phyloP scores from a whole-genome alignment of 139 green algal genomes.

The Asterochloris erici region DNA sequence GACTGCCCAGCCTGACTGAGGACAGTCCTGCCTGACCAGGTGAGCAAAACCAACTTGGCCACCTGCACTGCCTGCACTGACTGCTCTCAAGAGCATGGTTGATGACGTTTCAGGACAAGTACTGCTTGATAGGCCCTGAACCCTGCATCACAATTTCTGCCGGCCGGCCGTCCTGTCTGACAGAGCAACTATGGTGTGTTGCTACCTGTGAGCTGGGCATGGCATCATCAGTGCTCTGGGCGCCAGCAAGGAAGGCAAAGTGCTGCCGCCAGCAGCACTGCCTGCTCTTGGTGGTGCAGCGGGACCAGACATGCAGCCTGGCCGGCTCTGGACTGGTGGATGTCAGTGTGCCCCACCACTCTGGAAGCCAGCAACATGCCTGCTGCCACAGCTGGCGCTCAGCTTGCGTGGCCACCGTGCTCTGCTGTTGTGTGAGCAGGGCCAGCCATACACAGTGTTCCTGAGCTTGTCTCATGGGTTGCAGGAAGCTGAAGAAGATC shows the following conservation, averaged over 20 bases:
- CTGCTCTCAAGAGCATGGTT: too few species aligned
- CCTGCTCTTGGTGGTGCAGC: neutral
- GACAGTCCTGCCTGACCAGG: neutral
- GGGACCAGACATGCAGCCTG: neutral
- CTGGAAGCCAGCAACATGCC: neutral
- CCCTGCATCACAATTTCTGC: too few species aligned
- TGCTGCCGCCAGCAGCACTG: neutral
- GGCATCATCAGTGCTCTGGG: too few species aligned
- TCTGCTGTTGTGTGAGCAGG: neutral
- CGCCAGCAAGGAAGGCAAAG: too few species aligned
- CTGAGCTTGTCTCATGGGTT: neutral
- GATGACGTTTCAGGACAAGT: too few species aligned
- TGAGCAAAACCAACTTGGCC: neutral
- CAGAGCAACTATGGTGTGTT: too few species aligned
- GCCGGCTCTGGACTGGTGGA: neutral
- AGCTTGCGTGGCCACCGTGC: neutral
- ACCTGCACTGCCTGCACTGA: too few species aligned
- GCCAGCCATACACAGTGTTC: neutral
- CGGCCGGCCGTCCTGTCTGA: too few species aligned
- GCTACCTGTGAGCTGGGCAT: too few species aligned
- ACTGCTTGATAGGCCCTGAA: too few species aligned
- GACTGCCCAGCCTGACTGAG: neutral
- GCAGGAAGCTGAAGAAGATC: constrained; percentile 30
- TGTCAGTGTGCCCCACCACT: neutral
- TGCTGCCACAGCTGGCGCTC: neutral